Evolutionary conservation across 495 filamentous ascomycete genomes (phyloP).

Genomic region (Xylaria castorea): DNA sequence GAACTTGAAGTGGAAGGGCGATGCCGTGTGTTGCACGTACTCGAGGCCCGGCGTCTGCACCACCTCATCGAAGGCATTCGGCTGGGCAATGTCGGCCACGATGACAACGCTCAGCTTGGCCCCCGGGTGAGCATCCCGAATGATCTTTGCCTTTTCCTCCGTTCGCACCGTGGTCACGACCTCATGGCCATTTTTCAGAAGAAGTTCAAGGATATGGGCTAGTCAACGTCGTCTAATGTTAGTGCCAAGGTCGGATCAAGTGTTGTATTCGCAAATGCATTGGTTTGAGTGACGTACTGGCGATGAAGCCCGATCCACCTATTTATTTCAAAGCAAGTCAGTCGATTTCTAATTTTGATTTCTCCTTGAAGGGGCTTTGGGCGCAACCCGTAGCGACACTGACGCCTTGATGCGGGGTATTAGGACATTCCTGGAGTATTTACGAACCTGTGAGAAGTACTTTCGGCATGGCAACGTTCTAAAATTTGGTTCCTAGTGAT

Average conservation of each 20-base stretch:
- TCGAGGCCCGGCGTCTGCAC: conserved; percentile 80
- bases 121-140: conserved; percentile 69
- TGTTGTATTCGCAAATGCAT: not conserved
- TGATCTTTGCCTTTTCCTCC: conserved; percentile 76
- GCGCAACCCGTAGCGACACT: not conserved
- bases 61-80: conserved; percentile 79
- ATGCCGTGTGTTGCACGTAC: conserved; percentile 87
- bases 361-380: not conserved
- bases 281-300: conserved; percentile 43
- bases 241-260: conserved; percentile 16
- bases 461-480: conserved; percentile 57
- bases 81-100: conserved; percentile 81
- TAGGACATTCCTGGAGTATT: not conserved
- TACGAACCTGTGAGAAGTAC: conserved; percentile 64
- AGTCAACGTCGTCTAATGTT: not conserved
- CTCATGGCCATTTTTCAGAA: conserved; percentile 71
- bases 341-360: not conserved
- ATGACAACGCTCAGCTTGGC: conserved; percentile 76
- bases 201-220: conserved; percentile 79
- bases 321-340: conserved; percentile 2
- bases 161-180: conserved; percentile 87
- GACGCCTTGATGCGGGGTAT: not conserved
- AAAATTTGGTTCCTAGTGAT: not conserved
- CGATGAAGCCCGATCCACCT: conserved; percentile 60
- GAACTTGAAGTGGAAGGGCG: conserved; percentile 79